Conservation (phyloP, 805 yeast genomes). For the Yamadazyma olivae region DNA sequence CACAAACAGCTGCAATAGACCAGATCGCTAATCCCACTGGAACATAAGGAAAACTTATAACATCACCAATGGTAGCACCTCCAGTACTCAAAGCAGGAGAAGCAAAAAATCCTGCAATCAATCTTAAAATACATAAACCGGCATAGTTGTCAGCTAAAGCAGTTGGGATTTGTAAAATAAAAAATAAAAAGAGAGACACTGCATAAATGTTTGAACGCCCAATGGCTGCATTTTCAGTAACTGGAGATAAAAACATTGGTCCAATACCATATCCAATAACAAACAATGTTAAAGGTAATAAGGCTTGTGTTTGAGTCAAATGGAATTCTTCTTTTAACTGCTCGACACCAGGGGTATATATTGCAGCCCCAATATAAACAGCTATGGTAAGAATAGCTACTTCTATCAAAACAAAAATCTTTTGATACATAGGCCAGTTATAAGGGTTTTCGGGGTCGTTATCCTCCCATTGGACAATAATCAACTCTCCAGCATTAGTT, state of each 20-base stretch:
- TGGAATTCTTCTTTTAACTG: constrained; percentile 44
- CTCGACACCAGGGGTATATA: constrained; percentile 51
- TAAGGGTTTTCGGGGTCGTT: constrained; percentile 56
- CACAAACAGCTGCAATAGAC: constrained; percentile 53
- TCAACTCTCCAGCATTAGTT: constrained; percentile 1
- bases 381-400: constrained; percentile 25
- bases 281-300: constrained; percentile 52
- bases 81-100: constrained; percentile 58
- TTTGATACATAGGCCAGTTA: constrained; percentile 50
- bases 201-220: constrained; percentile 55
- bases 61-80: constrained; percentile 55
- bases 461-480: constrained; percentile 29
- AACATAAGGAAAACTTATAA: constrained; percentile 37
- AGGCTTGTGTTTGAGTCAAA: constrained; percentile 41
- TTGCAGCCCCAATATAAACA: constrained; percentile 55
- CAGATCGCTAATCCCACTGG: constrained; percentile 50
- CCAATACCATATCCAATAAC: constrained; percentile 64
- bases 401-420: constrained; percentile 33
- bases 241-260: constrained; percentile 58
- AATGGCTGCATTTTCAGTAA: constrained; percentile 52
- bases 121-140: constrained; percentile 49
- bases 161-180: constrained; percentile 54
- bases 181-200: constrained; percentile 45
- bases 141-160: constrained; percentile 52
- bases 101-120: constrained; percentile 53